Conservation (phyloP, 169 alveolate species). For the Eimeria mitis region DNA sequence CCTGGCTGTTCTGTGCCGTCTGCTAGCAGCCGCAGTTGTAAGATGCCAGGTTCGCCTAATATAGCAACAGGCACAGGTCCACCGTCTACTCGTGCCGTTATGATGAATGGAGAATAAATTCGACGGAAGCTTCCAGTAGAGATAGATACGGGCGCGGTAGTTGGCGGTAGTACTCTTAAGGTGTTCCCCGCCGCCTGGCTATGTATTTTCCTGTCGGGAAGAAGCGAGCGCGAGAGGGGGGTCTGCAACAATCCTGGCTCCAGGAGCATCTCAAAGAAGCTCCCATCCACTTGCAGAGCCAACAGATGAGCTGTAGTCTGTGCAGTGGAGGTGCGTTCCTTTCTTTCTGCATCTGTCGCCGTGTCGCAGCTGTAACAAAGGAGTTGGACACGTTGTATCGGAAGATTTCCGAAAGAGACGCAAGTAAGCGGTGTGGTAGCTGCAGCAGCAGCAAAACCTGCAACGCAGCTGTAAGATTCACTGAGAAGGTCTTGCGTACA, state of each 20-base stretch:
- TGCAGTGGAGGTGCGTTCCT: background rate
- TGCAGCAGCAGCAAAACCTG: slow-evolving; percentile 55
- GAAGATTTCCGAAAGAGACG: slow-evolving; percentile 19
- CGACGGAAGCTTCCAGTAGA: background rate
- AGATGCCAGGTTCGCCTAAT: slow-evolving; percentile 23
- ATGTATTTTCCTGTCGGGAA: slow-evolving; percentile 13
- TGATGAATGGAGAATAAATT: background rate
- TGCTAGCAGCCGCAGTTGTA: slow-evolving; percentile 47
- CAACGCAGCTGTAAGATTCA: slow-evolving; percentile 13
- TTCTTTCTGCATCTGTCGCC: background rate
- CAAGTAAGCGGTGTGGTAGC: slow-evolving; percentile 50
- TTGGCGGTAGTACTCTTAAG: slow-evolving; percentile 14
- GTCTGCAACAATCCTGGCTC: slow-evolving; percentile 9
- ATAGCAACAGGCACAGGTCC: slow-evolving; percentile 31
- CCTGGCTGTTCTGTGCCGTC: background rate
- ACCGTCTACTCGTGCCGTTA: background rate
- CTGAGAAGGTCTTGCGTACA: slow-evolving; percentile 14
- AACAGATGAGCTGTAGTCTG: background rate
- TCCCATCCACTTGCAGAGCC: slow-evolving; percentile 48
- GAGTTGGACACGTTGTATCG: slow-evolving; percentile 44
- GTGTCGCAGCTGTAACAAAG: background rate
- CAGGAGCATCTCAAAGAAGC: background rate
- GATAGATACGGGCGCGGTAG: background rate
- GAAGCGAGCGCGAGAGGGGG: slow-evolving; percentile 25
- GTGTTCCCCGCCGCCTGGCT: slow-evolving; percentile 23